phyloP scores from a whole-genome alignment of 2,329 filamentous ascomycete species.

The Cladosporium sphaerospermum region DNA sequence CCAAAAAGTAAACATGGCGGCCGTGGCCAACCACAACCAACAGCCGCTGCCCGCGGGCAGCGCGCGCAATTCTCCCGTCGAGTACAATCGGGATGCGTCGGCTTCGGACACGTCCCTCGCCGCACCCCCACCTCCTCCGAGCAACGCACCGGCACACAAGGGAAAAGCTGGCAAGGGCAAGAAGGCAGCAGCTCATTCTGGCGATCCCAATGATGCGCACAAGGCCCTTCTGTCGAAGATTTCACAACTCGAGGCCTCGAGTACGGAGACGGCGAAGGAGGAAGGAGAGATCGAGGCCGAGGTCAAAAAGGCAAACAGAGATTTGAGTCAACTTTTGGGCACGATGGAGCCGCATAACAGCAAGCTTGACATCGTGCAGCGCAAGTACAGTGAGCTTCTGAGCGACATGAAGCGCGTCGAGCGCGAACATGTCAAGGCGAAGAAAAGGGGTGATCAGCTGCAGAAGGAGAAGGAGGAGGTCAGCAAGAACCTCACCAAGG shows the following conservation, averaged over 20 bases:
- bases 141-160: conserved; percentile 54
- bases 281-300: conserved; percentile 94
- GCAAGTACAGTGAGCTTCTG: conserved; percentile 83
- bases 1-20: conserved; percentile 26
- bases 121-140: conserved; percentile 33
- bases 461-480: conserved; percentile 96
- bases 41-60: conserved; percentile 22
- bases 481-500: conserved; percentile 82
- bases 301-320: conserved; percentile 88
- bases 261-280: conserved; percentile 88
- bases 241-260: conserved; percentile 89
- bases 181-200: conserved; percentile 52
- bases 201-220: conserved; percentile 81
- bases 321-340: conserved; percentile 75
- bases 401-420: conserved; percentile 94
- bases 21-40: conserved; percentile 26
- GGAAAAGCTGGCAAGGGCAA: conserved; percentile 72
- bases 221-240: conserved; percentile 91
- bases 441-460: conserved; percentile 86
- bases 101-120: conserved; percentile 26
- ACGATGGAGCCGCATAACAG: conserved; percentile 88
- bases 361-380: conserved; percentile 84
- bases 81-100: conserved; percentile 26
- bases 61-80: conserved; percentile 25
- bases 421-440: conserved; percentile 89